Base-by-base conservation (phyloP, 805 yeast genomes). In the Metschnikowia lochheadii region DNA sequence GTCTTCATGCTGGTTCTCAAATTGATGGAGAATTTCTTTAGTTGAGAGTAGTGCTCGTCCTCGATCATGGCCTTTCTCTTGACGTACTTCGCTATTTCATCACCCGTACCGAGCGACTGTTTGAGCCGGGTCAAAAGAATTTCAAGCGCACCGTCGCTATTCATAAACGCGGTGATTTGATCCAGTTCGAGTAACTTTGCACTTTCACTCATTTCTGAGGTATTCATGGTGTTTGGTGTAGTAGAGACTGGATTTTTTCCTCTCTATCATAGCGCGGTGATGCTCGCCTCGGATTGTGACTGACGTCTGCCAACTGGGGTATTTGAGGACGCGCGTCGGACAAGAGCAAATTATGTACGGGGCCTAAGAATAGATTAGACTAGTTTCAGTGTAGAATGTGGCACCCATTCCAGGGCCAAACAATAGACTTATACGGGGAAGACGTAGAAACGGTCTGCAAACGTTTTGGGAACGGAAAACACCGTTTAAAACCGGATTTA, bases 1-100 rank as follows among this genome's bases (percentile, higher is more conserved):
- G 75, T 70, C 60, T 77, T 79, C 59, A 84, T 62, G 6, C 73
- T 55, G 7, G 77, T 75, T 31, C 80, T 69, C 15, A 83, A 76
- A 49, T 83, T 78, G 21, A 78, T 72, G 1, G 88, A 80, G 32
- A 85, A 81, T 68, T 90, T 88, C 59, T 82, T 82, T 56, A 89
- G 68, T 60, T 89, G 96, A 49, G 78, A 77, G 39, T 81, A 81
- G 64, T 89, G 87, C 51, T 86, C 95, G 56, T 85, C 87, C 65
- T 89, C 97, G 47, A 85, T 77, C 33, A 79, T 70, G 29, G 89
- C 89, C 60, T 87, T 85, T 67, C 85, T 87, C 64, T 85, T 86
- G 49, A 92, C 72, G 66, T 81, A 94, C 57, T 82, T 81, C 29
- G 89, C 76, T 59, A 89, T 84, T 63, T 94, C 98, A 61, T 90